Base-by-base conservation (phyloP, 805 yeast species). In the Hanseniaspora meyeri region DNA sequence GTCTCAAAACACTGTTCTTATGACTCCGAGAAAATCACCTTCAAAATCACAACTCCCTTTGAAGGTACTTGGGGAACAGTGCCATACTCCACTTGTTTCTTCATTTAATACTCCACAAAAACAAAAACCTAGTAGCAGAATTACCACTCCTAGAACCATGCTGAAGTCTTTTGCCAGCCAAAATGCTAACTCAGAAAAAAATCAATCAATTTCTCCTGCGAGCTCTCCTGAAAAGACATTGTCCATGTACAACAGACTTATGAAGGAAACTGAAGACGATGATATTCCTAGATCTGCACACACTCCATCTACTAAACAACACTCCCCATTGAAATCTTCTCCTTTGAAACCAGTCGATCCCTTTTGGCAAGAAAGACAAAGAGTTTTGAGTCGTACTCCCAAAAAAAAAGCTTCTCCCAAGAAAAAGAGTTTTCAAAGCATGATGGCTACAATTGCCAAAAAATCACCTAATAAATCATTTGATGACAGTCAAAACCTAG, bases 1-100 rank as follows among this genome's bases (percentile, higher is more conserved):
- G 1, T 11, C 51, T 1, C 32, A 46, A 10, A 11, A n/a, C 47
- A 43, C 2, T 12, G 37, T 39, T 19, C 40, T 31, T 27, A 27
- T 11, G 8, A 53, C 57, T 9, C 57, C 57, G 9, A 53, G 29
- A 14, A 53, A 53, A 20, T 53, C 57, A 31, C 57, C 57, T n/a
- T 16, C 57, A 38, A 53, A 53, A 19, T 31, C 19, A 14, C 14
- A 19, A 10, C 6, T 39, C 4, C 11, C 49, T 19, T 11, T 27
- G 4, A 46, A 10, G 9, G 3, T 34, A 3, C 16, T 46, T 17
- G 49, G 49, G 11, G 49, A 46, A 32, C 24, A 32, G 7, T 19
- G 32, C 27, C 12, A 2, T 4, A 5, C 49, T 9, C n/a, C 11
- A 12, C 4, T 20, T n/a, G 10, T 11, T 9, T 29, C 49, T 5